These are phyloP conservation scores for Jimgerdemannia flammicorona DNA, from an alignment of 192 early-diverging fungal genomes.

Conservation along the genomic window DNA sequence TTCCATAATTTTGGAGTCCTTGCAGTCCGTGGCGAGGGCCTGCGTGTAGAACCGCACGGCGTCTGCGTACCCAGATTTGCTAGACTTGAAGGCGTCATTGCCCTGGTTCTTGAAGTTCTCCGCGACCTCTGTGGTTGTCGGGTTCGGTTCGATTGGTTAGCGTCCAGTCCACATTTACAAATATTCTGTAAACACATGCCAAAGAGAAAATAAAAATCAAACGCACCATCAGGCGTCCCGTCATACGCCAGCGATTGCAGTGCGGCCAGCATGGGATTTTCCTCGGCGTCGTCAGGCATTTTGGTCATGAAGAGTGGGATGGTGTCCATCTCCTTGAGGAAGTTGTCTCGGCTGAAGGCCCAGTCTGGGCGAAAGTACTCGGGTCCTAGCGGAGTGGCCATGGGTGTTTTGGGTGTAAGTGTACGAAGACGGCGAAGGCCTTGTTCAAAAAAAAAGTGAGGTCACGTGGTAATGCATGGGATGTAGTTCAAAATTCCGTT, in stretches of 20 bases:
- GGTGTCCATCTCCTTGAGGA: conserved; percentile 57
- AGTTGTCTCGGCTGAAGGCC: conserved; percentile 42
- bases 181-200: conserved; percentile 5
- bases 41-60: conserved; percentile 88
- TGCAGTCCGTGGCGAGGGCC: conserved; percentile 70
- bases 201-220: background rate
- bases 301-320: conserved; percentile 95
- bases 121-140: conserved; percentile 56
- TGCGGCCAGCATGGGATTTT: conserved; percentile 76
- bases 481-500: no score
- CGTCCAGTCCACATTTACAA: background rate
- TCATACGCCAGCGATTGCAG: conserved; percentile 85
- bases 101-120: conserved; percentile 95
- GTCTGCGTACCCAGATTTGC: conserved; percentile 60
- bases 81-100: conserved; percentile 83
- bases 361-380: conserved; percentile 27
- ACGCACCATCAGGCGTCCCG: conserved; percentile 84
- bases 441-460: no score
- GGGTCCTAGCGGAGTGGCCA: conserved; percentile 23
- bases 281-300: conserved; percentile 62
- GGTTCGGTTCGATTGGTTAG: background rate
- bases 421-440: no score
- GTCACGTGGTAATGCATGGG: no score
- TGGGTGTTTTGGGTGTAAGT: background rate
- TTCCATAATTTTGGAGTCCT: conserved; percentile 75